Evolutionary conservation across 1,139 yeast species (phyloP), one percentile per base, ranked within the genome.

Genomic region (Yamadazyma songkhlaensis): DNA sequence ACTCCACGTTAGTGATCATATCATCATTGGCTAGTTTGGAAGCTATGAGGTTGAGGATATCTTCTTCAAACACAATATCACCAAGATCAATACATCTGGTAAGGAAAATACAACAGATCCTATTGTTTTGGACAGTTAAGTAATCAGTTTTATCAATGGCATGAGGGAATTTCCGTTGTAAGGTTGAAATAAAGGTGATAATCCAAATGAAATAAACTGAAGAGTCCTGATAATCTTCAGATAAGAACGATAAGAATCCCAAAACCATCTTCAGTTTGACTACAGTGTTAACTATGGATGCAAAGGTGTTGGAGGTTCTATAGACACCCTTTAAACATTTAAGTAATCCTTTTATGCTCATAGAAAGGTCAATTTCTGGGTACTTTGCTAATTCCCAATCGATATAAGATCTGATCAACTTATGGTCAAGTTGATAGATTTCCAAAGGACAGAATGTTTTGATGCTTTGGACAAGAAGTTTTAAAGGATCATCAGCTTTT

Each of bases 161-260:
- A 13, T 28, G 14, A 10, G 36, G 36, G 27, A 46, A 33, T 23
- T 43, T 42, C 23, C 38, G 35, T 9, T 37, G 39, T 14, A 46
- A 15, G 10, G 31, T 26, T 9, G 34, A 36, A 40, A 46, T 41
- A 20, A 60, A 54, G 17, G 46, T 35, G 14, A 45, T 29, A 2
- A 48, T 37, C 67, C 66, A 60, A 2, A 42, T 38, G 31, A 59
- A 59, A 6, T 38, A 41, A 40, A 32, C 30, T 8, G 41, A 32
- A 3, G 47, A 42, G 17, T 40, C 41, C 6, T 33, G 25, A 31
- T 40, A 46, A 29, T 44, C 28, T 21, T 44, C 25, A 28, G 42
- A 23, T 25, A 48, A 31, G 25, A 25, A 50, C 9, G 38, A 15
- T 2, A 55, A 9, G 29, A 50, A 52, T 1, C 47, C 55, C n/a